Base-by-base conservation (phyloP, 2,329 filamentous ascomycete species). In the Scorias spongiosa region DNA sequence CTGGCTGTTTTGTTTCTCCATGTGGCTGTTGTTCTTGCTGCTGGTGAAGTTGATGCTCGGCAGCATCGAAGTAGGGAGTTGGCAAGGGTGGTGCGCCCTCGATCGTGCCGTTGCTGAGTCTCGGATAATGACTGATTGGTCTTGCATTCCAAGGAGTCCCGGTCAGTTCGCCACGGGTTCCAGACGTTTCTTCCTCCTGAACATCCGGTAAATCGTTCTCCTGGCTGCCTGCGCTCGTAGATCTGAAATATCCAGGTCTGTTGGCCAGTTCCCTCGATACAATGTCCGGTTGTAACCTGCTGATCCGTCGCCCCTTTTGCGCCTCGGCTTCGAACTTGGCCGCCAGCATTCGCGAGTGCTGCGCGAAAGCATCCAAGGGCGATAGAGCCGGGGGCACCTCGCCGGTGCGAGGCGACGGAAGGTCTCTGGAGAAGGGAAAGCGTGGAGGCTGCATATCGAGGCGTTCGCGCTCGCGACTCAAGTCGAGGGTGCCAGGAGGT, bases 291-390 rank as follows among this genome's bases (percentile, higher is more conserved):
- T 88, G 85, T 38, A 96, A 67, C 37, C 89, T 76, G 65, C 88
- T 95, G 65, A 95, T 75, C 46, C 88, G 77, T 51, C 80, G 78
- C 41, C 84, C 87, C 49, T 76, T 75, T 57, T 76, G 79, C 47
- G 65, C 64, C 56, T 77, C 75, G 50, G 91, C 81, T 61, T 94
- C 81, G 48, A 98, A 76, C 63, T 93, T 83, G 64, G 78, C 84
- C 34, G 87, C 87, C 42, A 98, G 74, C 54, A 93, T 68, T 46
- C 89, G 81, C 54, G 88, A 93, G 59, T 96, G 89, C 49, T 89
- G 74, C 17, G 89, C 89, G 60, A 98, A 93, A 40, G 89, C 89
- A 71, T 98, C 91, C 51, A 98, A 75, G 10, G 91, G 91, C 7
- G 91, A 96, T 45, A 96, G 72, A 42, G 91, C 84, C 5, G 91